Base-by-base conservation (phyloP, 495 filamentous ascomycete genomes). In the Penicillium paradoxum region DNA sequence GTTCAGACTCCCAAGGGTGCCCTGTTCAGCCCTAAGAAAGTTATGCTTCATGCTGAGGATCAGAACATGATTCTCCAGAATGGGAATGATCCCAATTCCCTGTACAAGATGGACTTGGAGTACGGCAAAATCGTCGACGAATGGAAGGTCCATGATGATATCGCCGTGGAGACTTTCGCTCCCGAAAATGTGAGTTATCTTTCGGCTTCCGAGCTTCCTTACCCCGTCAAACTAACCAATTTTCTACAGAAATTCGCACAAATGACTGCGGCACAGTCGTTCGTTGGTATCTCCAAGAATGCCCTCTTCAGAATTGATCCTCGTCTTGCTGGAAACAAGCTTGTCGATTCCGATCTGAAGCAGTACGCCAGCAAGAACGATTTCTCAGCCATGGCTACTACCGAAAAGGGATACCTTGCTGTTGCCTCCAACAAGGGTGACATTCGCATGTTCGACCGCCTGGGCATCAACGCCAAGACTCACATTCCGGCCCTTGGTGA, bases 91-190 rank as follows among this genome's bases (percentile, higher is more conserved):
- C 90, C 95, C 5, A 91, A 98, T 71, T 89, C 85, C 24, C 76
- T 98, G n/a, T 98, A 90, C 63, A 89, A 88, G 22, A 97, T 98
- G 93, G 93, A 98, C 74, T 75, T 98, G 53, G 95, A 97, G 62
- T 95, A 93, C 62, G 93, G 93, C 49, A 97, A 96, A 75, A 88
- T 98, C n/a, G 90, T 97, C 2, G 95, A 98, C 64, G 95, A 98
- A 69, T 98, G 93, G 93, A 97, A 95, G 59, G 81, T 98, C n/a
- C 92, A 98, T 61, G 91, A 98, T 50, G 90, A 98, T 71, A 97
- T 98, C 51, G 82, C 87, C 0, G 90, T 98, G 45, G 83, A 86
- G 17, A 90, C 84, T 6, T 95, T 97, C 70, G 89, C 85, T 4
- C 93, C 95, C 3, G 92, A 96, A 64, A 95, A 83, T 43, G 83